Evolutionary conservation across 805 yeast genomes (phyloP).

Genomic region (Candida loeiensis): DNA sequence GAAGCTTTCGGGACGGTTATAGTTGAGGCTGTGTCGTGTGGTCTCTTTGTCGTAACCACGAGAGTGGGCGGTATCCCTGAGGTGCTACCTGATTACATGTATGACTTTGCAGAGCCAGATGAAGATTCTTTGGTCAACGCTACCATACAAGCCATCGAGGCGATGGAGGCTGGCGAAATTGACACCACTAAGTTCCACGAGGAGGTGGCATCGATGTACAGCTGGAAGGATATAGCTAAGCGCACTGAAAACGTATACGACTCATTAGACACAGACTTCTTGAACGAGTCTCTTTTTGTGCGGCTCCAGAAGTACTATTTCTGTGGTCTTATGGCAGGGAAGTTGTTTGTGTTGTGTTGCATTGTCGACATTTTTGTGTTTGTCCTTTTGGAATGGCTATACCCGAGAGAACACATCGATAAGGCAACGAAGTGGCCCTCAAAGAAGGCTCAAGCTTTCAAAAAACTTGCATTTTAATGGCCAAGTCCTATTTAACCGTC

Average conservation of each 20-base stretch:
- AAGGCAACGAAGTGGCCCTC: constrained; percentile 76
- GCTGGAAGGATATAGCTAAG: constrained; percentile 85
- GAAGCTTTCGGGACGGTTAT: constrained; percentile 98
- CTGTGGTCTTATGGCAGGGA: constrained; percentile 83
- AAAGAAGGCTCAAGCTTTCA: neutral
- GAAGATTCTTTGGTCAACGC: constrained; percentile 77
- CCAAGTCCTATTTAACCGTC: too few species aligned
- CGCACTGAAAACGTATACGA: constrained; percentile 83
- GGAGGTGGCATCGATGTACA: constrained; percentile 77
- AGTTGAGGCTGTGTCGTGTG: constrained; percentile 97
- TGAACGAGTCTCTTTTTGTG: constrained; percentile 52
- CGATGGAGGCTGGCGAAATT: constrained; percentile 52
- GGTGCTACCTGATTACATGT: constrained; percentile 90
- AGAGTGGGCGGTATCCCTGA: constrained; percentile 98
- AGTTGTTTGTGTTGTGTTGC: constrained; percentile 72
- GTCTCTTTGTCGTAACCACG: constrained; percentile 88
- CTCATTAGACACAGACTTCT: constrained; percentile 35
- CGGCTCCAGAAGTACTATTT: constrained; percentile 63
- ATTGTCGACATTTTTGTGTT: constrained; percentile 73
- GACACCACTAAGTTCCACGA: constrained; percentile 77
- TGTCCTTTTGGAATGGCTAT: constrained; percentile 61
- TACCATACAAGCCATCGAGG: constrained; percentile 63
- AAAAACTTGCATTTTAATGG: neutral
- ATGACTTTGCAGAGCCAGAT: constrained; percentile 83
- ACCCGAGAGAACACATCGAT: constrained; percentile 71